Conservation (phyloP, 2,329 filamentous ascomycete genomes). For the Fusarium zealandicum region DNA sequence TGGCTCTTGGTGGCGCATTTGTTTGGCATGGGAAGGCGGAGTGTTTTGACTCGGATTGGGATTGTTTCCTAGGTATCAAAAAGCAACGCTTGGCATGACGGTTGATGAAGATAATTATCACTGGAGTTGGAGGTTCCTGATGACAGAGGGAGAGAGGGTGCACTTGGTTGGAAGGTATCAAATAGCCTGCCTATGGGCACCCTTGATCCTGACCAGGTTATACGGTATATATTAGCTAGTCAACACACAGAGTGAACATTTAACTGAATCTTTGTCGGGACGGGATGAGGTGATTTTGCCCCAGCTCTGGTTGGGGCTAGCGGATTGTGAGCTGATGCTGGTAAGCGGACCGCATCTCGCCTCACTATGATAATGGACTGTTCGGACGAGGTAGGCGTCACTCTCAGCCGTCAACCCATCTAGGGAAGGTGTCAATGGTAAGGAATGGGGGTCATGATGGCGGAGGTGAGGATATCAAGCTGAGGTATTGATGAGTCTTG, state of each 20-base stretch:
- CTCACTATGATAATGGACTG: constrained; percentile 3
- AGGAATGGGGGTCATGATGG: background rate
- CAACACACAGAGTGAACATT: constrained; percentile 23
- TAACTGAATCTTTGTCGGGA: background rate
- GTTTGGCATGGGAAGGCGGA: constrained; percentile 21
- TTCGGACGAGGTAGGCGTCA: background rate
- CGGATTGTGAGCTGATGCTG: constrained; percentile 4
- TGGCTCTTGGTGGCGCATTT: constrained; percentile 29
- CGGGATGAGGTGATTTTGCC: constrained; percentile 6
- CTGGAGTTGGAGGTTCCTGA: constrained; percentile 34
- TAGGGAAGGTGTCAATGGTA: background rate
- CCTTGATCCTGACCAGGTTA: constrained; percentile 6
- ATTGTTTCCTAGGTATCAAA: constrained; percentile 26
- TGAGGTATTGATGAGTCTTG: too few species aligned
- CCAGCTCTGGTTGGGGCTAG: background rate
- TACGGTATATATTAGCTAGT: constrained; percentile 28
- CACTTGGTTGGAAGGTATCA: constrained; percentile 11
- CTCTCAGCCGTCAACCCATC: background rate
- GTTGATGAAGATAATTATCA: constrained; percentile 36
- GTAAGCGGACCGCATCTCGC: constrained; percentile 1
- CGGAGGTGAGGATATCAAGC: background rate
- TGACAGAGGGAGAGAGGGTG: constrained; percentile 15
- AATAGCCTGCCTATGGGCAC: constrained; percentile 8
- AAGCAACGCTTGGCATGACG: constrained; percentile 38
- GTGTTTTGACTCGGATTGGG: constrained; percentile 14